Conservation (phyloP, 106 monocot genomes). For the Acorus calamus region DNA sequence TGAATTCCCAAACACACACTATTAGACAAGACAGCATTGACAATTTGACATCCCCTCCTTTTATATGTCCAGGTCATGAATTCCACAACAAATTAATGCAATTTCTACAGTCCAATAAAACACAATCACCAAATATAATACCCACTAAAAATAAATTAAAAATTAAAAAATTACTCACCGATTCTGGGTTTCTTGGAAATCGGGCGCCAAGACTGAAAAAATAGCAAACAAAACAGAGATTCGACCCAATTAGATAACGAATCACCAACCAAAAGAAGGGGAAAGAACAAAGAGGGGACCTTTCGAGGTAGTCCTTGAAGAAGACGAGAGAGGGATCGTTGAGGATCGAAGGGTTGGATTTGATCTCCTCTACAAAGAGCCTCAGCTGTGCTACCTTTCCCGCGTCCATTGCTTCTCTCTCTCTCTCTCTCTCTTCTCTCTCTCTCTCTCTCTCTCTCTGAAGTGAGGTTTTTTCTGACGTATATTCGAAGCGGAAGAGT, state of each 20-base stretch:
- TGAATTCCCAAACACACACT: too few relatives aligned
- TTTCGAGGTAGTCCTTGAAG: slow-evolving; percentile 38
- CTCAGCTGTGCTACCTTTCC: slow-evolving; percentile 29
- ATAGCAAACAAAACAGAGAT: background rate
- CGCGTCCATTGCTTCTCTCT: slow-evolving; percentile 18
- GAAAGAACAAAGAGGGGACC: slow-evolving; percentile 10
- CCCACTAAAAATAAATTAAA: background rate
- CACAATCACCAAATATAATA: background rate
- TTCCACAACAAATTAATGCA: too few relatives aligned
- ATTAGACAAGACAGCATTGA: too few relatives aligned
- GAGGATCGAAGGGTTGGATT: slow-evolving; percentile 34
- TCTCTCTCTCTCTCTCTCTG: too few relatives aligned
- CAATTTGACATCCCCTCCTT: too few relatives aligned
- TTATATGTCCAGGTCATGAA: too few relatives aligned
- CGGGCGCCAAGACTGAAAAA: slow-evolving; percentile 28
- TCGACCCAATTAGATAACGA: background rate
- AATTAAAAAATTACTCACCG: slow-evolving; percentile 14
- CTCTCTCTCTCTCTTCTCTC: background rate
- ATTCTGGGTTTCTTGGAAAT: slow-evolving; percentile 16
- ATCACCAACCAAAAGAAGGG: background rate
- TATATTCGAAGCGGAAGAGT: too few relatives aligned
- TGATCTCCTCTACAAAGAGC: slow-evolving; percentile 23
- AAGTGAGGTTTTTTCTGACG: background rate
- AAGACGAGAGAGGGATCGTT: slow-evolving; percentile 37
- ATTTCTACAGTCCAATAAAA: background rate